phyloP scores from a whole-genome alignment of 2,329 filamentous ascomycete genomes.

The Acephala macrosclerotiorum region DNA sequence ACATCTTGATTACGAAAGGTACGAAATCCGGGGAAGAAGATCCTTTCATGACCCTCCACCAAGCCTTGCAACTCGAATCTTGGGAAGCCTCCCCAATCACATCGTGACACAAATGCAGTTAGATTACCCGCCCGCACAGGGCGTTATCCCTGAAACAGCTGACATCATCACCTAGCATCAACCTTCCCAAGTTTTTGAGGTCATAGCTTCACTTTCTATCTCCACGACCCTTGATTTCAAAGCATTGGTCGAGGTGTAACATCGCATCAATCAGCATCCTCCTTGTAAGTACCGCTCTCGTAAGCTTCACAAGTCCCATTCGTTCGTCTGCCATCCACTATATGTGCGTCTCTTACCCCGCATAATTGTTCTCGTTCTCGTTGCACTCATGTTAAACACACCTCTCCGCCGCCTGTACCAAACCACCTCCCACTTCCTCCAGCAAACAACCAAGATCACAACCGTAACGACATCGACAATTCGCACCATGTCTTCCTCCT shows the following conservation, averaged over 20 bases:
- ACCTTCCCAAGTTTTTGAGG: background rate
- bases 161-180: slow-evolving; percentile 6
- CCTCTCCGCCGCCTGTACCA: slow-evolving; percentile 37
- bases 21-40: background rate
- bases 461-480: background rate
- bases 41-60: no score
- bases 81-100: no score
- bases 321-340: background rate
- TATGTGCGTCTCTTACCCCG: slow-evolving; percentile 21
- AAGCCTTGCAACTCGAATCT: no score
- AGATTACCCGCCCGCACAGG: background rate
- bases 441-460: slow-evolving; percentile 11
- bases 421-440: slow-evolving; percentile 34
- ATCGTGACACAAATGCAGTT: background rate
- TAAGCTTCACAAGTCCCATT: background rate
- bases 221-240: slow-evolving; percentile 6
- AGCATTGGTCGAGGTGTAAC: background rate
- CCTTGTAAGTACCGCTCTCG: background rate
- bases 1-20: background rate
- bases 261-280: background rate
- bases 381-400: slow-evolving; percentile 37
- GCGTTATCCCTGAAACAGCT: slow-evolving; percentile 1
- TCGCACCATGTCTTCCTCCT: slow-evolving; percentile 36
- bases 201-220: background rate
- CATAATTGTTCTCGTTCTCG: slow-evolving; percentile 15